Evolutionary conservation across 768 basidiomycete genomes (phyloP), one percentile per base, ranked within the genome.

Genomic region (Rhizopogon vesiculosus): DNA sequence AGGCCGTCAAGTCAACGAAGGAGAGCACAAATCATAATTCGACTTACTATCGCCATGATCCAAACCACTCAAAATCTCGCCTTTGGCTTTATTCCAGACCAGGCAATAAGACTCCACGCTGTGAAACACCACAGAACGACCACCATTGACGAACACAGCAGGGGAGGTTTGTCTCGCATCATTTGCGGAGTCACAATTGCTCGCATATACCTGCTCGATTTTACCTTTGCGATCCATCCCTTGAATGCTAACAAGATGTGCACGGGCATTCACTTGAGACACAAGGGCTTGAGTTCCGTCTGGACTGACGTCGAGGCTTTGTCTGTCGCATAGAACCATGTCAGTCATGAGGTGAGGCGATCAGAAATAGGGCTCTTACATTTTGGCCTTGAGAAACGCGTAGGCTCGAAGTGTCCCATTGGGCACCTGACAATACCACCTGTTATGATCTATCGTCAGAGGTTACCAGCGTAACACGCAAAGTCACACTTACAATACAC

Each of bases 361-460:
- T 10, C 41, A 6, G 1, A 7, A 41, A 44, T 29, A 38, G 18
- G 12, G 28, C 12, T 70, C 82, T 59, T 59, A 85, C 86, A 88
- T 80, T 67, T 76, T 79, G 43, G 78, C 70, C 66, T 79, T 74
- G 57, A 87, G 72, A 62, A 86, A 85, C 6, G 78, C 72, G 55
- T 81, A 81, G 10, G 81, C 84, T 5, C 81, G 78, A 44, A 85
- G 69, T 12, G 80, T 86, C 28, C 86, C 86, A 59, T 86, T 85
- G 0, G 84, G 84, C 56, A 88, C 72, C 62, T 83, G 81, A 60
- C 82, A 86, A 64, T 83, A 78, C 86, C 87, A 87, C 58, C 85
- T 87, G 55, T 28, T 43, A 45, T 35, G 45, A 35, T 19, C 13
- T 39, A 15, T 45, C 38, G 25, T 71, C 4, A 68, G 62, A 42